These are phyloP conservation scores for Trichoderma brevicompactum DNA, from an alignment of 2,329 filamentous ascomycete genomes.

Conservation along the genomic window DNA sequence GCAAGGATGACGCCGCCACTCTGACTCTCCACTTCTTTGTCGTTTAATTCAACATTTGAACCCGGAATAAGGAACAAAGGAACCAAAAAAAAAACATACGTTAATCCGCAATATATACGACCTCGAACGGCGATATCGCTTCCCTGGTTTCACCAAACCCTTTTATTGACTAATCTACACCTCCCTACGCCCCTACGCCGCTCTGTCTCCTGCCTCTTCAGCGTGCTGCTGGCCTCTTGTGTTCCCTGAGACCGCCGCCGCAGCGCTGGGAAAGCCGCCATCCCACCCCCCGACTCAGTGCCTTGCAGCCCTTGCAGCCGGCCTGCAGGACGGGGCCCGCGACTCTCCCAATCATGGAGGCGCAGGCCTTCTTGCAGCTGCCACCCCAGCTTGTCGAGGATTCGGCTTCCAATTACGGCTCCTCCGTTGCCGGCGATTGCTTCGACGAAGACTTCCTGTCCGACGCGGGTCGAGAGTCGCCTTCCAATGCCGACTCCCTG, in stretches of 20 bases:
- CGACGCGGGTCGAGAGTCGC: slow-evolving; percentile 28
- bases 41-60: slow-evolving; percentile 11
- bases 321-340: slow-evolving; percentile 33
- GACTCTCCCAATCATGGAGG: slow-evolving; percentile 37
- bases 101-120: background rate
- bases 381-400: slow-evolving; percentile 34
- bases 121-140: too few relatives aligned
- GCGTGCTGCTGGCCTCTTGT: slow-evolving; percentile 4
- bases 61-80: background rate
- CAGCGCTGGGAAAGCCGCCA: slow-evolving; percentile 18
- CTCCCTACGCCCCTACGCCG: background rate
- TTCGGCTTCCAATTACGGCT: slow-evolving; percentile 33
- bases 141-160: background rate
- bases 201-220: background rate
- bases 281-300: slow-evolving; percentile 32
- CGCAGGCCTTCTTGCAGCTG: slow-evolving; percentile 32
- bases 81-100: background rate
- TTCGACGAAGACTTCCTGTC: slow-evolving; percentile 30
- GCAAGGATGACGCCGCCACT: slow-evolving; percentile 16
- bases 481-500: slow-evolving; percentile 29
- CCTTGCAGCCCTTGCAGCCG: slow-evolving; percentile 31
- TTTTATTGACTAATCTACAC: background rate
- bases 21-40: slow-evolving; percentile 8
- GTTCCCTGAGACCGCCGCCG: slow-evolving; percentile 25
- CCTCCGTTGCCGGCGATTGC: slow-evolving; percentile 31